Conservation (phyloP, 2,329 filamentous ascomycete species). For the Verticillium albo-atrum region DNA sequence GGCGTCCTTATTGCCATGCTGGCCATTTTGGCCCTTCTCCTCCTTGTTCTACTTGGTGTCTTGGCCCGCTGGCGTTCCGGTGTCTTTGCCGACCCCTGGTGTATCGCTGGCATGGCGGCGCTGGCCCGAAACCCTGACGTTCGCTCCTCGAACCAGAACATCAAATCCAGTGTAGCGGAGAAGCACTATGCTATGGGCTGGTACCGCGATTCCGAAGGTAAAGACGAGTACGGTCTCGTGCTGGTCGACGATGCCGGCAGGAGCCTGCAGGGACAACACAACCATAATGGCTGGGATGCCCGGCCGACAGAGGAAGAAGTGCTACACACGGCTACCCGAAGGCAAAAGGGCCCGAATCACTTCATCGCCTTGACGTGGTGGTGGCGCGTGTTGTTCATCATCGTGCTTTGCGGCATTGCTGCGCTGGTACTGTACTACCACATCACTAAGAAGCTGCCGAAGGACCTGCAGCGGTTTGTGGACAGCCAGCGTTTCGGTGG, state of each 20-base stretch:
- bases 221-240: conserved; percentile 26
- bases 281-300: background rate
- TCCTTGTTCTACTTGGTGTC: conserved; percentile 19
- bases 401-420: conserved; percentile 27
- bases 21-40: conserved; percentile 21
- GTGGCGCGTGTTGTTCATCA: conserved; percentile 25
- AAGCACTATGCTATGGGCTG: conserved; percentile 23
- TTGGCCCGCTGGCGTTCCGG: conserved; percentile 31
- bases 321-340: background rate
- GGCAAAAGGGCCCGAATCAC: conserved; percentile 10
- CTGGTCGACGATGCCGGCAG: conserved; percentile 19
- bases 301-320: background rate
- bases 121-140: conserved; percentile 25
- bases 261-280: conserved; percentile 9
- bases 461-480: background rate
- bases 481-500: conserved; percentile 34
- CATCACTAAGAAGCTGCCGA: conserved; percentile 11
- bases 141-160: conserved; percentile 13
- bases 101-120: conserved; percentile 27
- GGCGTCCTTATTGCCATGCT: conserved; percentile 27
- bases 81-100: conserved; percentile 35
- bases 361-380: conserved; percentile 29
- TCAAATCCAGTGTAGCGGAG: conserved; percentile 13
- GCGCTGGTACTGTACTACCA: conserved; percentile 36
- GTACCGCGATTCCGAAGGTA: conserved; percentile 16